Conservation (phyloP, 768 basidiomycete genomes). For the Termitomyces sp. region DNA sequence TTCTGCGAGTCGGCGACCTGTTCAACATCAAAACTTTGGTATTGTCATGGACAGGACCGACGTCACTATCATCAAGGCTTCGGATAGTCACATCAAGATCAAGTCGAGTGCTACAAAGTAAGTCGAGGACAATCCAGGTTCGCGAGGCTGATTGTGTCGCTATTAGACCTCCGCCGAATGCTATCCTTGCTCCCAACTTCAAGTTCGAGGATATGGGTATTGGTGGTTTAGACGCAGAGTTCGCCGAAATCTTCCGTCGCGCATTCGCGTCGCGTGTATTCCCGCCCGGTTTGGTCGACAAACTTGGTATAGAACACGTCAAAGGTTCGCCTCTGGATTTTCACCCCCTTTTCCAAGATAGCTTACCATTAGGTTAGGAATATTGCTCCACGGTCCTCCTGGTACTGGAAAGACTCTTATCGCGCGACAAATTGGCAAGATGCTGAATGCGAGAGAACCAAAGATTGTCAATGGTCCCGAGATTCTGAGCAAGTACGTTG, state of each 20-base stretch:
- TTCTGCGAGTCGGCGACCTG: conserved; percentile 22
- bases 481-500: conserved; percentile 95
- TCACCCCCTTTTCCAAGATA: not conserved
- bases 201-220: conserved; percentile 99
- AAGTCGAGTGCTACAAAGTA: conserved; percentile 91
- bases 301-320: conserved; percentile 96
- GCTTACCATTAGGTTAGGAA: conserved; percentile 57
- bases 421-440: conserved; percentile 98
- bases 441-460: conserved; percentile 96
- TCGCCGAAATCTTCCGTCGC: conserved; percentile 94
- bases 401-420: conserved; percentile 99
- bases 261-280: conserved; percentile 99
- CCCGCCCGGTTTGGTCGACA: conserved; percentile 94
- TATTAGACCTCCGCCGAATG: conserved; percentile 80
- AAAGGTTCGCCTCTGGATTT: conserved; percentile 58
- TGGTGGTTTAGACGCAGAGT: conserved; percentile 94
- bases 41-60: conserved; percentile 92
- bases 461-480: conserved; percentile 99
- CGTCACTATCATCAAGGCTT: conserved; percentile 82
- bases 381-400: conserved; percentile 92
- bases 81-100: conserved; percentile 78
- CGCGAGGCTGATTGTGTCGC: not conserved
- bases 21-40: conserved; percentile 44
- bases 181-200: conserved; percentile 96
- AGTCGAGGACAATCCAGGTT: conserved; percentile 16